Base-by-base conservation (phyloP, 2,329 filamentous ascomycete genomes). In the Colletotrichum magnum region DNA sequence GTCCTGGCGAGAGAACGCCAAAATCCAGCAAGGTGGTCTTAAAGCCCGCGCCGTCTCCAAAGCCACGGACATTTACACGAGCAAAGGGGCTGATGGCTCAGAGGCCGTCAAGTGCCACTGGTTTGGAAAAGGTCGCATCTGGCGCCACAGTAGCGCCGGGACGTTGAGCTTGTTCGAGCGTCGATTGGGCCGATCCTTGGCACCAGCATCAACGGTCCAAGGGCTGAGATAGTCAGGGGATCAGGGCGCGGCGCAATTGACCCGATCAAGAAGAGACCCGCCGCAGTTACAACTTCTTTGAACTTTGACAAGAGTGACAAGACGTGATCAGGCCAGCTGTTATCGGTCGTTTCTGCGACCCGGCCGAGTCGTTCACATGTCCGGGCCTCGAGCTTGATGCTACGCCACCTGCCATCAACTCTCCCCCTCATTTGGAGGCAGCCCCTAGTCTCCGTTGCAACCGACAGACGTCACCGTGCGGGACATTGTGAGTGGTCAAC, bases 131-230 rank as follows among this genome's bases (percentile, higher is more conserved):
- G 18, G 6, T 54, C n/a, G 47, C 60, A 58, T 53, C 58, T 58
- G 16, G 61, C 65, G 65, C 60, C 60, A 65, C 36, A 45, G 54
- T 65, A 68, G 61, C 54, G 65, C 54, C 65, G 53, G 65, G 65
- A 59, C 16, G 41, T 18, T 50, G 54, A 56, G 48, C 65, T 68
- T 54, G 54, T 65, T 68, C 28, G 61, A 65, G 65, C 32, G n/a
- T 59, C 54, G 10, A 65, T 59, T 68, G 65, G 64, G 65, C 41
- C 53, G 65, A 65, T 68, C 65, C n/a, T 32, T n/a, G 28, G 39
- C 53, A 54, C 61, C 65, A 54, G 60, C 41, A 59, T 21, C 61
- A 59, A 54, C 60, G 54, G 32, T 10, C 32, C 32, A 36, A 36
- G 32, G 32, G 65, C 60, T 36, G 48, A 5, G 41, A 56, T 65